phyloP scores from a whole-genome alignment of 2,329 filamentous ascomycete species.

The Talaromyces verruculosus region DNA sequence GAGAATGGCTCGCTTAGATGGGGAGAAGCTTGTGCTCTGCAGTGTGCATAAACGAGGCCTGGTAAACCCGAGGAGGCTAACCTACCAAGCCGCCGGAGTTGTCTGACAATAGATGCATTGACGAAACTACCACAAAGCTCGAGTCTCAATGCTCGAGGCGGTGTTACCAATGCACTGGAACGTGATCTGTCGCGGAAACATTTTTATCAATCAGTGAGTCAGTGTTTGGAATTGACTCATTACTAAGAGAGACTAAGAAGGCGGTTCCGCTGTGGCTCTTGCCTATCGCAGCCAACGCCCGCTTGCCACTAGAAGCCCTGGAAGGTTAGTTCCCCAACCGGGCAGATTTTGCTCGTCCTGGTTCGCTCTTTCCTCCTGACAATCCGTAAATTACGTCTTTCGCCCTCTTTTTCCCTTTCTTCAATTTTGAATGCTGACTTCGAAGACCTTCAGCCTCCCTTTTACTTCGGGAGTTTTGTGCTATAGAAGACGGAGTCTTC shows the following conservation, averaged over 20 bases:
- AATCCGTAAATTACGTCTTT: slow-evolving; percentile 16
- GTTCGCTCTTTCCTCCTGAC: slow-evolving; percentile 9
- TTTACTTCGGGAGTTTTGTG: not conserved
- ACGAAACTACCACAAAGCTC: not conserved
- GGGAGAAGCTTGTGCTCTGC: slow-evolving; percentile 6
- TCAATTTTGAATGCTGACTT: not conserved
- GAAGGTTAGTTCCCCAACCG: slow-evolving; percentile 3
- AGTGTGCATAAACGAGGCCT: slow-evolving; percentile 4
- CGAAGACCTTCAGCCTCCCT: not conserved
- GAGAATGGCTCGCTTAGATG: not conserved
- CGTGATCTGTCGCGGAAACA: not conserved
- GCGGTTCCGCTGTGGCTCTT: slow-evolving; percentile 1
- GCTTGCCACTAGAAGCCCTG: slow-evolving; percentile 10
- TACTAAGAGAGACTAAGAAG: slow-evolving; percentile 1
- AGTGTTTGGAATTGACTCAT: slow-evolving; percentile 9
- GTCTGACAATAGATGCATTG: not conserved
- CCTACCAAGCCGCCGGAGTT: not conserved
- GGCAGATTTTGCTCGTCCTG: slow-evolving; percentile 4
- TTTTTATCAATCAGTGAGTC: not conserved
- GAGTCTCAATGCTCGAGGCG: not conserved
- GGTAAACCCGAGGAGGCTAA: not conserved
- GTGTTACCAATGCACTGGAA: not conserved
- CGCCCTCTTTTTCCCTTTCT: slow-evolving; percentile 4
- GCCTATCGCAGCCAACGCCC: slow-evolving; percentile 9
- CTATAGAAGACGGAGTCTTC: not conserved